Conservation (phyloP, 139 green algal species). For the Pleodorina starrii region DNA sequence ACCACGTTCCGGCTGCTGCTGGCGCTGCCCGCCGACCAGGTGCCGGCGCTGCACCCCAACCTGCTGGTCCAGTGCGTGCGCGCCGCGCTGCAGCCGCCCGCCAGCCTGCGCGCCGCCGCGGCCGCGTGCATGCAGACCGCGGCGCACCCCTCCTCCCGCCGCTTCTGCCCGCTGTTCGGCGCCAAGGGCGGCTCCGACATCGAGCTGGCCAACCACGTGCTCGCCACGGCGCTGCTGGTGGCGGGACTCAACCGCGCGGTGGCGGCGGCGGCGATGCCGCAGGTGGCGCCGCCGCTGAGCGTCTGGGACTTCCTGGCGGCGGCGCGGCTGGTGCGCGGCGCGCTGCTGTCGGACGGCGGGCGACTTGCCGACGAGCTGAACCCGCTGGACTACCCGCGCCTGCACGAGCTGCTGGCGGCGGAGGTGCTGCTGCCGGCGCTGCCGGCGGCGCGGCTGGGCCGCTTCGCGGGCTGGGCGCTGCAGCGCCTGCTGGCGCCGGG, state of each 20-base stretch:
- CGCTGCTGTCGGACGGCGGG: neutral
- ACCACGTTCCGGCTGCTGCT: constrained; percentile 48
- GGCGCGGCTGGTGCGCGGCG: neutral
- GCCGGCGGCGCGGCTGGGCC: constrained; percentile 21
- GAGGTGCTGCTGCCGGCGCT: constrained; percentile 45
- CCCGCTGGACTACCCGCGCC: constrained; percentile 26
- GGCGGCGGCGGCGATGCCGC: neutral
- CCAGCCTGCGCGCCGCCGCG: neutral
- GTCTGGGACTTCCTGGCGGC: constrained; percentile 37
- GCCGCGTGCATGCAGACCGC: constrained; percentile 25
- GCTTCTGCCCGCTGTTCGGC: constrained; percentile 24
- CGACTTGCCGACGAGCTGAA: constrained; percentile 11
- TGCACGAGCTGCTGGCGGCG: constrained; percentile 23
- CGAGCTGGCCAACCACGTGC: constrained; percentile 26
- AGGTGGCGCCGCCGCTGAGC: constrained; percentile 14
- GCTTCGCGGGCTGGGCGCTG: constrained; percentile 23
- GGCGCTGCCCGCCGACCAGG: constrained; percentile 26
- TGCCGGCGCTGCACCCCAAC: constrained; percentile 36
- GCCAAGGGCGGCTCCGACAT: constrained; percentile 17
- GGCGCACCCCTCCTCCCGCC: constrained; percentile 4
- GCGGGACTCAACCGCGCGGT: constrained; percentile 4
- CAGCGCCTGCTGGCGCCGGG: constrained; percentile 37
- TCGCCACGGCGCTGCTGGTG: constrained; percentile 5
- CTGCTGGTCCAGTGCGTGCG: constrained; percentile 38
- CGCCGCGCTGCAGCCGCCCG: constrained; percentile 27